Evolutionary conservation across 2,329 filamentous ascomycete species (phyloP).

Genomic region (Lachnellula hyalina): DNA sequence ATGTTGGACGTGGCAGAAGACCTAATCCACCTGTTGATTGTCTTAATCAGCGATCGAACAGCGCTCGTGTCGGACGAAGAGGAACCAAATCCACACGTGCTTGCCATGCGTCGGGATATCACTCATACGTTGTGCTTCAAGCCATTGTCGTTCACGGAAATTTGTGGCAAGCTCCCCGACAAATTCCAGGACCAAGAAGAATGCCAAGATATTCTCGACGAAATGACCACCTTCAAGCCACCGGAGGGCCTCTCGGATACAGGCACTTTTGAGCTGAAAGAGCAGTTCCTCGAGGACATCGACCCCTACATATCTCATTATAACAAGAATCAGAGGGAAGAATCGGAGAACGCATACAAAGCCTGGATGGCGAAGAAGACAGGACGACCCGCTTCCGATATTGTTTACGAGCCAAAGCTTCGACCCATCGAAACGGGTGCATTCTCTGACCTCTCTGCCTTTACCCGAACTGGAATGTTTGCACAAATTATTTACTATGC

Average conservation of each 20-base stretch:
- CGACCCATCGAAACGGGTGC: slow-evolving; percentile 69
- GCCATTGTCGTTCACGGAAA: slow-evolving; percentile 88
- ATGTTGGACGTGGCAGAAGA: slow-evolving; percentile 93
- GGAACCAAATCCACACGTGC: slow-evolving; percentile 57
- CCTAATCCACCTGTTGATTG: slow-evolving; percentile 88
- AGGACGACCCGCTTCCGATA: slow-evolving; percentile 71
- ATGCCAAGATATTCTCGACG: slow-evolving; percentile 76
- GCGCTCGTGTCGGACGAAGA: slow-evolving; percentile 67
- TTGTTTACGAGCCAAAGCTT: slow-evolving; percentile 87
- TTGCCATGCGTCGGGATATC: slow-evolving; percentile 80
- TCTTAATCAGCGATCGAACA: slow-evolving; percentile 82
- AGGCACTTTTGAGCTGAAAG: slow-evolving; percentile 88
- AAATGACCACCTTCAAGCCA: slow-evolving; percentile 83
- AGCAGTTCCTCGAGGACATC: slow-evolving; percentile 78
- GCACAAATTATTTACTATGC: slow-evolving; percentile 86
- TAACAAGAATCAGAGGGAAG: slow-evolving; percentile 93
- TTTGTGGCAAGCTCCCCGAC: slow-evolving; percentile 80
- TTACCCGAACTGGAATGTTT: slow-evolving; percentile 82
- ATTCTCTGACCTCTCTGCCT: slow-evolving; percentile 70
- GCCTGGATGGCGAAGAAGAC: slow-evolving; percentile 83
- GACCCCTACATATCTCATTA: slow-evolving; percentile 97
- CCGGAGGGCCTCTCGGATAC: slow-evolving; percentile 90
- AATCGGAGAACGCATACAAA: slow-evolving; percentile 85
- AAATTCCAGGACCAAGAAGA: slow-evolving; percentile 84
- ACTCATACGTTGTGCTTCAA: slow-evolving; percentile 95